Conservation (phyloP, 352 stramenopile species). For the Globisporangium cylindrosporum region DNA sequence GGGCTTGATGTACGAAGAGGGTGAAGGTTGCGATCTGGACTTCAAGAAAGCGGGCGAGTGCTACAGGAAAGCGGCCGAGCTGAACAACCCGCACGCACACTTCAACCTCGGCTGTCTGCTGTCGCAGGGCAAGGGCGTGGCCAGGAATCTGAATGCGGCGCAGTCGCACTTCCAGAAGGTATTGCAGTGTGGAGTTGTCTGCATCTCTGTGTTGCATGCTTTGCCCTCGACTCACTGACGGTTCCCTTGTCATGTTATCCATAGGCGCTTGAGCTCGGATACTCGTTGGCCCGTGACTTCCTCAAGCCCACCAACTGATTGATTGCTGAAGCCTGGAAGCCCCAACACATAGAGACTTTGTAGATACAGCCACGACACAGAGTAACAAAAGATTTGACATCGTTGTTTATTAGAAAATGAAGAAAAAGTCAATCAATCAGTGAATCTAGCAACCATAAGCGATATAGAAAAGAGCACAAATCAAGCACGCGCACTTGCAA, state of each 20-base stretch:
- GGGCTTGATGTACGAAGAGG: slow-evolving; percentile 78
- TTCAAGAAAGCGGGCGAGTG: slow-evolving; percentile 51
- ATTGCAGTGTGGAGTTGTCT: not conserved
- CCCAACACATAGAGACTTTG: not conserved
- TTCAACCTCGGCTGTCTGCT: slow-evolving; percentile 80
- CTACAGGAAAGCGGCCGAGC: slow-evolving; percentile 48
- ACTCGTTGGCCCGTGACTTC: slow-evolving; percentile 55
- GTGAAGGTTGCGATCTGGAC: slow-evolving; percentile 67
- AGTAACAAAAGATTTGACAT: not conserved
- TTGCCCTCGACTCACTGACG: not conserved
- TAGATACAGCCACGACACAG: not conserved
- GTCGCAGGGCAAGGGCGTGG: slow-evolving; percentile 56
- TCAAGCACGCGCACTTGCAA: not conserved
- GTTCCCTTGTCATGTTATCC: not conserved
- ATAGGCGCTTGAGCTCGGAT: slow-evolving; percentile 54
- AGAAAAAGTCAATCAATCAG: not conserved
- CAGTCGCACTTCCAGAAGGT: slow-evolving; percentile 60
- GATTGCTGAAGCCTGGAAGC: not conserved
- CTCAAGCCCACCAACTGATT: slow-evolving; percentile 21
- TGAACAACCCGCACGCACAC: slow-evolving; percentile 54
- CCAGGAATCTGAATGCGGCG: slow-evolving; percentile 49
- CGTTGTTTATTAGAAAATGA: not conserved
- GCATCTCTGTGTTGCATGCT: not conserved
- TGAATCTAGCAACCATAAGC: not conserved
- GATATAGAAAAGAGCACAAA: not conserved